Percentiles rank a stretch among this genome's conserved stretches.
Evolutionary conservation across 768 basidiomycete genomes (phyloP).

Genomic region (Coprinellus micaceus): DNA sequence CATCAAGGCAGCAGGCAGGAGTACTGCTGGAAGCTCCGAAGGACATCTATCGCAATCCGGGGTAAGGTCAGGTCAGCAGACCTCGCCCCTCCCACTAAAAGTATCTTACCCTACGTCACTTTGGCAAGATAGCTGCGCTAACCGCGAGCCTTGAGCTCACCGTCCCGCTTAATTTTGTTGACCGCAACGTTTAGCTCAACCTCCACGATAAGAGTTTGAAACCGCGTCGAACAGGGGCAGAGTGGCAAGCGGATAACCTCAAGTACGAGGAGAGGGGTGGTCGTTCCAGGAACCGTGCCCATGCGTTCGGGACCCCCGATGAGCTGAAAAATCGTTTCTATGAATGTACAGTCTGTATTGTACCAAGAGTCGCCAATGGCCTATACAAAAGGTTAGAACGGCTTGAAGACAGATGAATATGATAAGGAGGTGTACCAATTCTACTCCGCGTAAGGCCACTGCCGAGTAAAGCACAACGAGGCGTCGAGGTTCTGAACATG

Average conservation of each 20-base stretch:
- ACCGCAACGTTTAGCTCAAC: neutral
- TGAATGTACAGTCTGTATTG: neutral
- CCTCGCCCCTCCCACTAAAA: neutral
- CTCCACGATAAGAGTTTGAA: neutral
- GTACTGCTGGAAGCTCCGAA: conserved; percentile 8
- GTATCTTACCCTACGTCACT: neutral
- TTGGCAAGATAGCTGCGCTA: neutral
- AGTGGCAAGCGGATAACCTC: neutral
- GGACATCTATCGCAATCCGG: conserved; percentile 6
- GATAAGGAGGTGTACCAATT: neutral
- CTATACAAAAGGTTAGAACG: neutral
- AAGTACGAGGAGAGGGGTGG: neutral
- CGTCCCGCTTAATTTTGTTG: neutral
- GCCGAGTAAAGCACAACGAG: conserved; percentile 11
- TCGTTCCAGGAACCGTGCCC: neutral
- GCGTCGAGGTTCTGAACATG: neutral
- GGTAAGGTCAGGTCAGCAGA: conserved; percentile 1
- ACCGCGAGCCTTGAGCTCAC: neutral
- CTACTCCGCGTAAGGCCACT: neutral
- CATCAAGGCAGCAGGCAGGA: conserved; percentile 3
- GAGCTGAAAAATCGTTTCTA: neutral
- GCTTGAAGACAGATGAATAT: neutral
- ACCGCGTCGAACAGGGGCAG: neutral
- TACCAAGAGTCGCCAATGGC: neutral
- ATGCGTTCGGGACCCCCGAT: neutral